Evolutionary conservation across 352 stramenopile species (phyloP), one percentile per base, ranked within the genome.

Genomic region (Peronospora belbahrii): DNA sequence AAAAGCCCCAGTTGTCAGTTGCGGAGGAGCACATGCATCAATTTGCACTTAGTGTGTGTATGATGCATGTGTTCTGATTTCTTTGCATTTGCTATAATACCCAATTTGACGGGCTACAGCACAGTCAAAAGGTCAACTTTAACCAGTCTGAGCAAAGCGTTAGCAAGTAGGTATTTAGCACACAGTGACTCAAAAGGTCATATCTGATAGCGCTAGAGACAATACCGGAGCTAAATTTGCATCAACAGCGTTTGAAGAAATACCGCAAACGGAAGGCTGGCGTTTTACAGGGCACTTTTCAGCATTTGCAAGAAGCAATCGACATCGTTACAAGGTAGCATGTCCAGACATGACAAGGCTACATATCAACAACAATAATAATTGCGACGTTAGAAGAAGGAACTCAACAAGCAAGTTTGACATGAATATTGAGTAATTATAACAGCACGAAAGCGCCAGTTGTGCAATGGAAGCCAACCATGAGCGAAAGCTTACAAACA

Each of bases 211-310:
- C 30, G 15, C 28, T 65, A 68, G 19, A 55, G 27, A 18, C 59
- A 56, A 8, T 62, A 45, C 10, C 48, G 54, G 49, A 41, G 13
- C 24, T 62, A 9, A 62, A 58, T 13, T 59, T 52, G 6, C 59
- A 65, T 41, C 59, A 65, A 43, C 53, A 57, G 11, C 28, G 31
- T 10, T 17, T 54, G 0, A 56, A 65, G 20, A 49, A 68, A 25
- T 48, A 65, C 4, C 56, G 65, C 19, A 54, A 65, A 13, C 30
- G 45, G 13, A 49, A 68, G 23, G 18, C 56, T 2, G 39, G 49
- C 5, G 42, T 56, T 35, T 50, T 65, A 22, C 51, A 52, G 28
- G 45, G 50, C n/a, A 58, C 35, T 4, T 48, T 65, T 14, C 42
- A 27, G 9, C 33, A 65, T 30, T 41, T 65, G 14, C 40, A 22